Conservation (phyloP, 768 basidiomycete species). For the Leccinum uliginosum region DNA sequence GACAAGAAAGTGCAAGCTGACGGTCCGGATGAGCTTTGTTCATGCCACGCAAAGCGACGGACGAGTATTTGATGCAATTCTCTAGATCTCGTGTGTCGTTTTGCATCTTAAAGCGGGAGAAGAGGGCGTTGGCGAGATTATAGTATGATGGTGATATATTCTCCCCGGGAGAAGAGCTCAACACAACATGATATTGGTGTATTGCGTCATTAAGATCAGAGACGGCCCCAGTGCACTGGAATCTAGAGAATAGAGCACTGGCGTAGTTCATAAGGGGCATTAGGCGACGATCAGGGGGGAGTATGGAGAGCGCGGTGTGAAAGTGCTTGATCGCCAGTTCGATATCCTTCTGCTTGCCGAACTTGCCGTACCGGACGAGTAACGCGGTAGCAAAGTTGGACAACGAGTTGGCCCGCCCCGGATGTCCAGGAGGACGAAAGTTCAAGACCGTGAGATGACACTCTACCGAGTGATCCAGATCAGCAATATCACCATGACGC, state of each 20-base stretch:
- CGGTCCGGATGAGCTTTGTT: constrained; percentile 14
- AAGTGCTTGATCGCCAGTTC: constrained; percentile 28
- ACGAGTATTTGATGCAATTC: constrained; percentile 20
- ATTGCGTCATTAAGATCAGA: constrained; percentile 24
- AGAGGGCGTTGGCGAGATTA: constrained; percentile 29
- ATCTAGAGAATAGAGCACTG: constrained; percentile 26
- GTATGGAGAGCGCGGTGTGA: constrained; percentile 15
- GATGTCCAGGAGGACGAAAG: constrained; percentile 25
- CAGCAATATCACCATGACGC: constrained; percentile 21
- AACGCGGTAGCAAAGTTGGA: constrained; percentile 29
- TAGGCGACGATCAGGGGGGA: constrained; percentile 18
- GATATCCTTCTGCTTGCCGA: constrained; percentile 22
- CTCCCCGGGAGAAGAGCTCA: constrained; percentile 17
- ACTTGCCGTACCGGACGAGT: constrained; percentile 24
- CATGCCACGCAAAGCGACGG: constrained; percentile 15
- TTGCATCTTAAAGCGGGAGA: constrained; percentile 26
- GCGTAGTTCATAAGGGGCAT: constrained; percentile 27
- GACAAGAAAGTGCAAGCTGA: constrained; percentile 16
- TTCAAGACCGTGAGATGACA: constrained; percentile 24
- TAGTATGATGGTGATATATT: constrained; percentile 20
- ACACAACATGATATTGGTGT: constrained; percentile 18
- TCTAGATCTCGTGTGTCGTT: constrained; percentile 19
- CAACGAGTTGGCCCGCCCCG: constrained; percentile 21
- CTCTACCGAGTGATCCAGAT: constrained; percentile 27
- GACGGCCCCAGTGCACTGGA: constrained; percentile 17